These are phyloP conservation scores for Haematococcus lacustris DNA, from an alignment of 139 green algal genomes.

Conservation along the genomic window DNA sequence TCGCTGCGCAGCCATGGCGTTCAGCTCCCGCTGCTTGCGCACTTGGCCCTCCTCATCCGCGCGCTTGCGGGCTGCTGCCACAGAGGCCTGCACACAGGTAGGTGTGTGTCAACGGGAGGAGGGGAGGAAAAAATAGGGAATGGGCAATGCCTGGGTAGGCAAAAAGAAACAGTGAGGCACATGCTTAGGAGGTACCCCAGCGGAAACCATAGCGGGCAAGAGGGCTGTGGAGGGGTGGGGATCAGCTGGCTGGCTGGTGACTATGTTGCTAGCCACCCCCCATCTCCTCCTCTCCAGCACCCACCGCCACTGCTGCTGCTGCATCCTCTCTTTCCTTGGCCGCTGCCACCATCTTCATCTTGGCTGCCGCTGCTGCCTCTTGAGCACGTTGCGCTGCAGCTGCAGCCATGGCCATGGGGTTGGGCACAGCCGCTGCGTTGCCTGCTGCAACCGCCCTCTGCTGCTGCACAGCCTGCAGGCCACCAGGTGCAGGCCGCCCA, in stretches of 20 bases:
- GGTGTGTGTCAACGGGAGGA: too few species aligned
- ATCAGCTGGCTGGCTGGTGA: too few species aligned
- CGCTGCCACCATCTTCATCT: conserved; percentile 9
- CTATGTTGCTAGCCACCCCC: too few species aligned
- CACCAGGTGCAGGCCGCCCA: too few species aligned
- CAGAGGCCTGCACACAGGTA: not conserved
- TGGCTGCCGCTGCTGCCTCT: conserved; percentile 16
- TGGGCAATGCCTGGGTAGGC: too few species aligned
- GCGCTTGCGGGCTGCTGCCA: not conserved
- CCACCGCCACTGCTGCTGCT: conserved; percentile 16
- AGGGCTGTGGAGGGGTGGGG: too few species aligned
- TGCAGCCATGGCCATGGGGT: not conserved
- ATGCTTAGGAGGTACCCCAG: too few species aligned
- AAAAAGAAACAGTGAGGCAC: too few species aligned
- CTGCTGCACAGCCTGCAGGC: conserved; percentile 12
- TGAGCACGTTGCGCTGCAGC: conserved; percentile 11
- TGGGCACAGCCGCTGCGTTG: not conserved
- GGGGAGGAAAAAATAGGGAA: too few species aligned
- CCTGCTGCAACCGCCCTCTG: not conserved
- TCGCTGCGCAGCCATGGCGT: conserved; percentile 24
- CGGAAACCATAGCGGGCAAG: too few species aligned
- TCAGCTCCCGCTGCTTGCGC: conserved; percentile 16
- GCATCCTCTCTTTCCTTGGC: conserved; percentile 20
- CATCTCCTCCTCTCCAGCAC: too few species aligned
- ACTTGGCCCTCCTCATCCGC: not conserved